Conservation (phyloP, 371 early-diverging fungal genomes). For the Phascolomyces articulosus region DNA sequence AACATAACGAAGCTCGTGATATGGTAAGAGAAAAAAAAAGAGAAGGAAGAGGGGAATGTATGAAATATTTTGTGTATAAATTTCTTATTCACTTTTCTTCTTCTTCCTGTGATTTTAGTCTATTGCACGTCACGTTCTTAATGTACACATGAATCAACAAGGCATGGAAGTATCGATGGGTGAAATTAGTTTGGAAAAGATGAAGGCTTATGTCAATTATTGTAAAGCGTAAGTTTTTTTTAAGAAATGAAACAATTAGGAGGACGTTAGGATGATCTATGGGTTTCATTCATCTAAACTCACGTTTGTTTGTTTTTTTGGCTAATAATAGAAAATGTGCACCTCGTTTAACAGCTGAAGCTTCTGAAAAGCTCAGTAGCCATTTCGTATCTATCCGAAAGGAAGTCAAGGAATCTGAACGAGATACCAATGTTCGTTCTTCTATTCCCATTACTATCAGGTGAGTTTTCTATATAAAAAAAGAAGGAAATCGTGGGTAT, state of each 20-base stretch:
- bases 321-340: slow-evolving; percentile 79
- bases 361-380: slow-evolving; percentile 89
- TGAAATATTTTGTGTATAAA: no score
- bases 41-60: no score
- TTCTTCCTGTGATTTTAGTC: no score
- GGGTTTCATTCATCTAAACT: no score
- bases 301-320: not conserved
- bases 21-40: slow-evolving; percentile 61
- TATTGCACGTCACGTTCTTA: slow-evolving; percentile 92
- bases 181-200: slow-evolving; percentile 89
- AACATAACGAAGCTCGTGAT: slow-evolving; percentile 85
- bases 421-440: slow-evolving; percentile 73
- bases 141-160: slow-evolving; percentile 85
- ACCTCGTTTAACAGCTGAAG: slow-evolving; percentile 86
- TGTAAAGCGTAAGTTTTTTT: slow-evolving; percentile 77
- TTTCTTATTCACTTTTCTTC: no score
- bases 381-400: slow-evolving; percentile 95
- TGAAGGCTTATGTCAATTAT: slow-evolving; percentile 94
- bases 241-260: not conserved
- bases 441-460: slow-evolving; percentile 99
- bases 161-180: slow-evolving; percentile 64
- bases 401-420: slow-evolving; percentile 84
- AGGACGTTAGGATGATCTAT: not conserved
- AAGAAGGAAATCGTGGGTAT: not conserved
- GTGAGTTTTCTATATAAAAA: slow-evolving; percentile 22